Conservation (phyloP, 1,139 yeast species). For the Debaryomyces psychrophilus region DNA sequence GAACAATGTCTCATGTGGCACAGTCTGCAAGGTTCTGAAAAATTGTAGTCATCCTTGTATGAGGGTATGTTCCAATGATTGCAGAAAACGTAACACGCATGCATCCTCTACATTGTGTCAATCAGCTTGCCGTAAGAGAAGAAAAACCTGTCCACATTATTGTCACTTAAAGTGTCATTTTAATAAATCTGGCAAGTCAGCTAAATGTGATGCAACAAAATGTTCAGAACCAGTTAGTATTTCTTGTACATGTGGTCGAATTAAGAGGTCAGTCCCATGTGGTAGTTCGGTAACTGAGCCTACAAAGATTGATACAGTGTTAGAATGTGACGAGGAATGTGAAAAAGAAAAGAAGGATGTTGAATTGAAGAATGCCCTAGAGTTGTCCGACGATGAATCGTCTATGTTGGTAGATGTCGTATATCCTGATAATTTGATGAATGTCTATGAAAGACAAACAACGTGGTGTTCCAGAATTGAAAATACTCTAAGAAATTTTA, state of each 20-base stretch:
- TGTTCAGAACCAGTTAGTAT: conserved; percentile 56
- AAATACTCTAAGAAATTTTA: conserved; percentile 50
- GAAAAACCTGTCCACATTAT: conserved; percentile 62
- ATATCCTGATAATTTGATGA: conserved; percentile 48
- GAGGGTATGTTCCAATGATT: conserved; percentile 53
- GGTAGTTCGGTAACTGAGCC: conserved; percentile 44
- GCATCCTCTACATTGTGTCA: conserved; percentile 49
- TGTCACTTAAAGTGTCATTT: conserved; percentile 70
- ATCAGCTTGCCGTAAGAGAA: conserved; percentile 54
- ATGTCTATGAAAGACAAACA: conserved; percentile 51
- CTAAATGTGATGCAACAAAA: conserved; percentile 37
- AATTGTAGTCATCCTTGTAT: conserved; percentile 75
- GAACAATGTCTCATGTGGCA: conserved; percentile 71
- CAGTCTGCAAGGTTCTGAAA: conserved; percentile 58
- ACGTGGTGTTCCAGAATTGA: conserved; percentile 72
- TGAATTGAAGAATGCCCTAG: conserved; percentile 65
- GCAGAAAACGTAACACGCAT: conserved; percentile 38
- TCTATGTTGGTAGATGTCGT: conserved; percentile 25
- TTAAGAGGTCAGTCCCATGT: conserved; percentile 50
- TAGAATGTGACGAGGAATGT: conserved; percentile 77
- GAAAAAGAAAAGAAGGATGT: conserved; percentile 60
- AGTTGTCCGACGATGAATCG: conserved; percentile 29
- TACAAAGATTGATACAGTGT: conserved; percentile 32
- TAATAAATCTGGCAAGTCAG: conserved; percentile 40
- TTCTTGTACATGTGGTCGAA: conserved; percentile 68